A percentile compares a stretch with the other conserved stretches of the same genome.
Evolutionary conservation across 2,329 filamentous ascomycete species (phyloP).

Genomic region (Trichoderma arundinaceum): DNA sequence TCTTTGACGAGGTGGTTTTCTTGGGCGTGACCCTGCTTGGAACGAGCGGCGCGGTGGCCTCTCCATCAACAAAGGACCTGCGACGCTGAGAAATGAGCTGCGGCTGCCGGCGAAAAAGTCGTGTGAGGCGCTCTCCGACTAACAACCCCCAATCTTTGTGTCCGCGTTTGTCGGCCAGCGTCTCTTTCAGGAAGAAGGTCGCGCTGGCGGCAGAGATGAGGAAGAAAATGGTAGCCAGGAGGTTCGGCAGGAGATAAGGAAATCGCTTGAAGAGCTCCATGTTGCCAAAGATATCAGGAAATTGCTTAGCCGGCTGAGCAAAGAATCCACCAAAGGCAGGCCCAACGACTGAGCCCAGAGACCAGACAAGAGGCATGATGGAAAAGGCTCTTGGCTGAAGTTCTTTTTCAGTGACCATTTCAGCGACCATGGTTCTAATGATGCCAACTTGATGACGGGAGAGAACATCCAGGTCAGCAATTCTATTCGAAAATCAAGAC

Average conservation of each 20-base stretch:
- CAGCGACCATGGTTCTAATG: conserved; percentile 87
- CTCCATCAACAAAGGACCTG: conserved; percentile 59
- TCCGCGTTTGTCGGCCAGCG: conserved; percentile 72
- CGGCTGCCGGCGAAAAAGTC: conserved; percentile 43
- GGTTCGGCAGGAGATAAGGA: conserved; percentile 84
- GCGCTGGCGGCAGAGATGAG: conserved; percentile 75
- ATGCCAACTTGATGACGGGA: conserved; percentile 70
- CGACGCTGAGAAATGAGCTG: conserved; percentile 44
- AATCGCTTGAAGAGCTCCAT: conserved; percentile 73
- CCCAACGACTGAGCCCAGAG: conserved; percentile 83
- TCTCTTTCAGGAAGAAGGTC: conserved; percentile 84
- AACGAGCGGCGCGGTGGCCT: conserved; percentile 50
- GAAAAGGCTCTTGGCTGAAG: conserved; percentile 89
- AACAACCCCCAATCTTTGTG: conserved; percentile 75
- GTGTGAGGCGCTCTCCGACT: conserved; percentile 70
- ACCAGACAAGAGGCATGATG: conserved; percentile 91
- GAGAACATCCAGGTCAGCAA: conserved; percentile 17
- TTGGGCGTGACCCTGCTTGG: conserved; percentile 14
- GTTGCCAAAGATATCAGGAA: conserved; percentile 71
- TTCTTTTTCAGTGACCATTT: conserved; percentile 86
- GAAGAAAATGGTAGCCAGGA: conserved; percentile 79
- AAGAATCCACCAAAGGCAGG: conserved; percentile 87
- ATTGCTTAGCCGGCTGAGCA: conserved; percentile 77
- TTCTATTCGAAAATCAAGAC: neutral
- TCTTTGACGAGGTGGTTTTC: conserved; percentile 37